Conservation (phyloP, 164 flowering plant species). For the Vitis cinerea region DNA sequence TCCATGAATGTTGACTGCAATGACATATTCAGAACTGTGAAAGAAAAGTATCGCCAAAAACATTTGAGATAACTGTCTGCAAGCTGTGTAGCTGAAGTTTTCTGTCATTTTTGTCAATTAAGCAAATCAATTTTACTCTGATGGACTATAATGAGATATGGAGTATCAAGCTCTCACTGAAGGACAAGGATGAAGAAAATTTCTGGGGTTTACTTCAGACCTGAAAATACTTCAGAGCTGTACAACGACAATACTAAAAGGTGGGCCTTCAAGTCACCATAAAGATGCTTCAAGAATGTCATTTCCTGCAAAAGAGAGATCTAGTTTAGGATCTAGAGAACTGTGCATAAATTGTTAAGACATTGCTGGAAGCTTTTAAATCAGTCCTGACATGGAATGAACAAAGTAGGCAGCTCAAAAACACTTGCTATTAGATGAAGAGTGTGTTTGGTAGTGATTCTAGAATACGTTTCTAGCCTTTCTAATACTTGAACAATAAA, state of each 20-base stretch:
- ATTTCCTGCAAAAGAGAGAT: conserved; percentile 3
- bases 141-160: neutral
- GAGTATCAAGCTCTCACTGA: neutral
- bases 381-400: too few species aligned
- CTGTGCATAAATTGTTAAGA: too few species aligned
- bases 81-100: conserved; percentile 44
- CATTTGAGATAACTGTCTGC: conserved; percentile 64
- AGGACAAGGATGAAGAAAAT: neutral
- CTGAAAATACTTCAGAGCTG: conserved; percentile 11
- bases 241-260: neutral
- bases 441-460: too few species aligned
- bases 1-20: conserved; percentile 66
- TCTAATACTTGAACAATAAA: too few species aligned
- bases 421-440: too few species aligned
- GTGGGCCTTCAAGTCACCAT: too few species aligned
- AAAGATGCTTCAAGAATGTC: neutral
- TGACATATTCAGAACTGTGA: conserved; percentile 63
- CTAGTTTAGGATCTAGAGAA: neutral
- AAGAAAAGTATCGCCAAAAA: conserved; percentile 58
- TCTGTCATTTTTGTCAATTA: conserved; percentile 39
- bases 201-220: neutral
- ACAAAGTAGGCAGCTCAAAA: too few species aligned
- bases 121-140: conserved; percentile 6
- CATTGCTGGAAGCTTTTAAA: too few species aligned
- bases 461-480: too few species aligned